Percentiles rank a stretch among this genome's conserved stretches.
Evolutionary conservation across 2,329 filamentous ascomycete species (phyloP).

Genomic region (Exophiala sideris): DNA sequence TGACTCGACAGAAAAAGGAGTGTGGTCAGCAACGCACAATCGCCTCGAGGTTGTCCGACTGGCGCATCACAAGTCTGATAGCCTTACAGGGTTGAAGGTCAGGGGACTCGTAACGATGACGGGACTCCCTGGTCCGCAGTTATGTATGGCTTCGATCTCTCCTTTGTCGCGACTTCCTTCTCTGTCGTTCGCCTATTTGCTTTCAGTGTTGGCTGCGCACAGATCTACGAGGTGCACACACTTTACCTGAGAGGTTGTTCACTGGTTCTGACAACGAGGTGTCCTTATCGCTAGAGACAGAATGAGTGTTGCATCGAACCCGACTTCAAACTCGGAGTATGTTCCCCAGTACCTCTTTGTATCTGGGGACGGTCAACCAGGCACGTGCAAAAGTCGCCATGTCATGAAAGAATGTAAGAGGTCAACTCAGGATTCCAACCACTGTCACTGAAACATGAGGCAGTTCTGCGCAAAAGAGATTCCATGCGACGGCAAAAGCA

Average conservation of each 20-base stretch:
- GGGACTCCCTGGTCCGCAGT: too few relatives aligned
- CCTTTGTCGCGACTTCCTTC: too few relatives aligned
- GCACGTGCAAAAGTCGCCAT: slow-evolving; percentile 11
- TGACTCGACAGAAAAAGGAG: too few relatives aligned
- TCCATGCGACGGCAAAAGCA: slow-evolving; percentile 15
- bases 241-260: background rate
- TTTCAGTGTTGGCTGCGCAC: too few relatives aligned
- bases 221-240: too few relatives aligned
- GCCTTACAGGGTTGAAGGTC: too few relatives aligned
- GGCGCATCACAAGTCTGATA: too few relatives aligned
- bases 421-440: background rate
- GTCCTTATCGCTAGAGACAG: background rate
- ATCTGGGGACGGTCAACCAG: slow-evolving; percentile 7
- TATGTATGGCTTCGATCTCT: too few relatives aligned
- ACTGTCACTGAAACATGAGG: background rate
- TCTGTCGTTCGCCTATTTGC: too few relatives aligned
- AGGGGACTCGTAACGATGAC: too few relatives aligned
- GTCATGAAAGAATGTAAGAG: slow-evolving; percentile 18
- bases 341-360: slow-evolving; percentile 14
- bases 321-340: slow-evolving; percentile 6
- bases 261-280: background rate
- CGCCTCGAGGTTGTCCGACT: too few relatives aligned
- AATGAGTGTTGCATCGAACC: slow-evolving; percentile 10
- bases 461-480: slow-evolving; percentile 14
- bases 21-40: too few relatives aligned